Conservation (phyloP, 345 rosid species). For the Iberis pinnata region DNA sequence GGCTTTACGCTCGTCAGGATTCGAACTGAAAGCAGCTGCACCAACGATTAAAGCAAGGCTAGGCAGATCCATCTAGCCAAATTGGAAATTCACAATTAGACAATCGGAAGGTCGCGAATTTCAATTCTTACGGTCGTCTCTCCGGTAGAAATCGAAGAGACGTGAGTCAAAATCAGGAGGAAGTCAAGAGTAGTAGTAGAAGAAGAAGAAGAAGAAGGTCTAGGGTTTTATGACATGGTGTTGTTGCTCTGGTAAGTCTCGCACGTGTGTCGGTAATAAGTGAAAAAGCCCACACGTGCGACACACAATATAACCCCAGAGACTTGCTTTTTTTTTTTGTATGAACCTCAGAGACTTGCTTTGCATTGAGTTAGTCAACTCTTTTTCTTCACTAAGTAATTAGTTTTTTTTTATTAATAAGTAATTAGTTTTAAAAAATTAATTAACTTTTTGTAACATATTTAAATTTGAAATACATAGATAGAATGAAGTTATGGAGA, state of each 20-base stretch:
- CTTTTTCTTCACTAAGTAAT: no score
- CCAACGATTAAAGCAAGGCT: slow-evolving; percentile 63
- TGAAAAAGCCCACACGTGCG: slow-evolving; percentile 25
- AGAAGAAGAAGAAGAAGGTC: slow-evolving; percentile 6
- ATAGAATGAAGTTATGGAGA: no score
- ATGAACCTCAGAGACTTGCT: no score
- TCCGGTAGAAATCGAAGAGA: slow-evolving; percentile 30
- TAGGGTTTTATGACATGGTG: slow-evolving; percentile 31
- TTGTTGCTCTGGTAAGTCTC: slow-evolving; percentile 19
- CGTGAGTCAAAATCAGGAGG: slow-evolving; percentile 15
- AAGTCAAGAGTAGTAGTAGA: not conserved
- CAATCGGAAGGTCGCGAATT: slow-evolving; percentile 1
- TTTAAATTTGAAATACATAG: no score
- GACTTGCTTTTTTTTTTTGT: slow-evolving; percentile 16
- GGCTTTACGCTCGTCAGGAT: slow-evolving; percentile 81
- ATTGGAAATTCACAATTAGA: not conserved
- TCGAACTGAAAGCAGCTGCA: slow-evolving; percentile 67
- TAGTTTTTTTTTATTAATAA: no score
- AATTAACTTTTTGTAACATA: no score
- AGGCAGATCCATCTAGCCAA: slow-evolving; percentile 64
- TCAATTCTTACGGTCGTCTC: slow-evolving; percentile 14
- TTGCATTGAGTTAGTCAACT: no score
- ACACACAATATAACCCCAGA: slow-evolving; percentile 14
- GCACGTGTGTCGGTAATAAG: slow-evolving; percentile 31
- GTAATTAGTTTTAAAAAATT: no score